Base-by-base conservation (phyloP, 148 eudicot species). In the Heliamphora exappendiculata region DNA sequence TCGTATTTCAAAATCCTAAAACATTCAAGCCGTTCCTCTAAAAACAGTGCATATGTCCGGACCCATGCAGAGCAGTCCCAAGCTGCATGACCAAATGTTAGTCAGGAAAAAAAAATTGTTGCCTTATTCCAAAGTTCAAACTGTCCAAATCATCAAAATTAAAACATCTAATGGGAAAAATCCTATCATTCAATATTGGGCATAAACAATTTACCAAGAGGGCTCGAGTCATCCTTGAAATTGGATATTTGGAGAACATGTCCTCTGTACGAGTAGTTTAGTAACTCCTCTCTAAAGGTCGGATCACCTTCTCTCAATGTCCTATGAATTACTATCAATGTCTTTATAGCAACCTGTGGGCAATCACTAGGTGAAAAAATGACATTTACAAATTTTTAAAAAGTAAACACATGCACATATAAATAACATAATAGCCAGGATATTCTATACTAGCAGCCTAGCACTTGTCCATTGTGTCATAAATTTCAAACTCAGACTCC, bases 11-110 rank as follows among this genome's bases (percentile, higher is more conserved):
- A 74, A 39, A 83, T 81, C 84, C 96, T 87, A 77, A 85, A 90
- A 79, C 98, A 95, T 86, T 95, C 97, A 1, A 95, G 89, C 69
- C 98, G 82, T 80, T 95, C 98, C 84, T 95, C 98, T 34, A 95
- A 86, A 82, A 87, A 95, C 50, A 88, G 91, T 13, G 96, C 97
- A 78, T 95, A 95, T 24, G 98, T 88, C 7, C 98, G 90, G 20
- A 93, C 90, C 97, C 98, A 95, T 11, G 97, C 98, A 54, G 98
- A 95, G 80, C 96, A 95, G 84, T 95, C 98, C 97, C 97, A 95
- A 53, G 97, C 98, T 94, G 84, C 84, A 66, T 19, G 29, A 58
- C 45, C 24, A 60, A 26, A 24, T 26, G 31, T 5, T 16, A 67
- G 20, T 34, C 42, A n/a, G n/a, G 20, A 9, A 36, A 9, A 26